Conservation (phyloP, 169 alveolate species). For the Neospora caninum region DNA sequence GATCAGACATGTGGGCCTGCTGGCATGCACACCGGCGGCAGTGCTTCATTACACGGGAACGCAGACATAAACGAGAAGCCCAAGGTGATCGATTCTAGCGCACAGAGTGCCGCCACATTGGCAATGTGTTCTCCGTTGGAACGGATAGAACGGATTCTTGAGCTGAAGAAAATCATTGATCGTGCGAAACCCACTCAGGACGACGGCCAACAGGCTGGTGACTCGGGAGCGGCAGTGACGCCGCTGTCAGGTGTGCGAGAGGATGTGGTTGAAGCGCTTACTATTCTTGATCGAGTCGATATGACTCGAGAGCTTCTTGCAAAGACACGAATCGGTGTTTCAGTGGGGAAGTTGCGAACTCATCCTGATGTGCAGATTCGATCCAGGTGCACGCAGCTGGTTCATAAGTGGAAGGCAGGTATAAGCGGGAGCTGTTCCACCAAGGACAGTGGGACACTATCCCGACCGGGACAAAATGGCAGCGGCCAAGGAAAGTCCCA, state of each 20-base stretch:
- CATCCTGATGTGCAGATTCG: conserved; percentile 36
- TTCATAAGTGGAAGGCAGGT: conserved; percentile 46
- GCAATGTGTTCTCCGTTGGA: conserved; percentile 13
- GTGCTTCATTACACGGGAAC: background rate
- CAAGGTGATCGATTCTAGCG: background rate
- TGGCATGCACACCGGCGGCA: background rate
- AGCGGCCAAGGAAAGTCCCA: background rate
- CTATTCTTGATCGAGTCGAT: background rate
- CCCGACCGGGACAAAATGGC: conserved; percentile 23
- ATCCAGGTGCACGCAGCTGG: conserved; percentile 6
- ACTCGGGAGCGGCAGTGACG: background rate
- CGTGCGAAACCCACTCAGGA: background rate
- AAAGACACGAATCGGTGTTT: conserved; percentile 52
- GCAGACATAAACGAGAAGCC: background rate
- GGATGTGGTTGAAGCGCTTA: background rate
- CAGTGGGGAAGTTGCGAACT: conserved; percentile 48
- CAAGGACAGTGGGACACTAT: background rate
- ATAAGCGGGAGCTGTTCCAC: background rate
- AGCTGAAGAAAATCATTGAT: conserved; percentile 2
- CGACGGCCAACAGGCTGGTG: background rate
- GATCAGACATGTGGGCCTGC: background rate
- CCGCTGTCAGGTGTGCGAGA: background rate
- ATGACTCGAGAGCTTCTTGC: conserved; percentile 51
- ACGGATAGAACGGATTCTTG: conserved; percentile 23
- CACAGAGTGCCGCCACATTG: background rate